Percentiles rank a stretch among this genome's conserved stretches.
phyloP scores from a whole-genome alignment of 176 grass and related monocot genomes.

The Aegilops bicornis region DNA sequence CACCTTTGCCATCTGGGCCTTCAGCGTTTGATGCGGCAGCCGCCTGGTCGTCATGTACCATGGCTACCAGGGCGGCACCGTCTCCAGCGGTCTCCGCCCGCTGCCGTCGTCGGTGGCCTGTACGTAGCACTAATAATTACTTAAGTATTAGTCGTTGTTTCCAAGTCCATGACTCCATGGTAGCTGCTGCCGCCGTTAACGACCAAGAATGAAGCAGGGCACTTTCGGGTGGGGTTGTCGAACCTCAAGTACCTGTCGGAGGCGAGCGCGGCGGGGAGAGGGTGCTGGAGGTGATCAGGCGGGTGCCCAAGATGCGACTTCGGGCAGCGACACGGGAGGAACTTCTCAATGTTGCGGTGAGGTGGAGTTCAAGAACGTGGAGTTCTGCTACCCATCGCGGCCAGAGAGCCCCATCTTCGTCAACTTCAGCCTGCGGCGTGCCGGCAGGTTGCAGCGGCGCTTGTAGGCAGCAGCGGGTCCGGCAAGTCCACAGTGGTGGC shows the following conservation, averaged over 20 bases:
- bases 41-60: constrained; percentile 87
- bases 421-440: constrained; percentile 71
- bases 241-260: constrained; percentile 89
- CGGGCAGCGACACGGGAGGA: constrained; percentile 59
- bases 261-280: constrained; percentile 74
- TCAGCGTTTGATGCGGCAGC: constrained; percentile 80
- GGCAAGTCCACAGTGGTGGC: constrained; percentile 96
- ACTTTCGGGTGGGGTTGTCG: constrained; percentile 70
- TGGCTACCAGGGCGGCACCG: constrained; percentile 58
- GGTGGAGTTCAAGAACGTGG: constrained; percentile 72
- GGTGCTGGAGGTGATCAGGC: constrained; percentile 58
- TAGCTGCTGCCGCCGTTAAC: neutral
- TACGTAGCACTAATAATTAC: constrained; percentile 24
- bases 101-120: constrained; percentile 59
- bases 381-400: constrained; percentile 85
- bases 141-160: too few species aligned
- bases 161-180: neutral
- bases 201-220: constrained; percentile 30
- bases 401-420: constrained; percentile 67
- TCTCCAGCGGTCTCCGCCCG: constrained; percentile 58
- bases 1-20: constrained; percentile 69
- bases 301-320: constrained; percentile 90
- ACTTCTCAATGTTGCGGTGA: constrained; percentile 52
- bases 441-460: constrained; percentile 76
- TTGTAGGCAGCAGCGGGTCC: constrained; percentile 78